Conservation (phyloP, 2,329 filamentous ascomycete species). For the Colletotrichum lentis region DNA sequence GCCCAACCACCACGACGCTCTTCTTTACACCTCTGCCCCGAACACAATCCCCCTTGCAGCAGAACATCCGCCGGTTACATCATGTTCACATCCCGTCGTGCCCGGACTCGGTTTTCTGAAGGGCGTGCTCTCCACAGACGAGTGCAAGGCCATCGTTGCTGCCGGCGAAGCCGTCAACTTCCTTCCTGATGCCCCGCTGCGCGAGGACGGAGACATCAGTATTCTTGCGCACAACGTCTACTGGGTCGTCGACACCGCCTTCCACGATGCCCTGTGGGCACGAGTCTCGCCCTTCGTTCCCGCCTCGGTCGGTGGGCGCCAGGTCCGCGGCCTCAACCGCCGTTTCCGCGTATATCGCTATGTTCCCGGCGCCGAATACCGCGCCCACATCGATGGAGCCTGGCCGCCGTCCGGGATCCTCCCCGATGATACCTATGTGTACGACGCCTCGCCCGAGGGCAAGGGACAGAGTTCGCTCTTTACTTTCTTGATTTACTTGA, state of each 20-base stretch:
- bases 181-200: conserved; percentile 71
- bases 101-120: conserved; percentile 68
- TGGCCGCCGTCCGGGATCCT: conserved; percentile 76
- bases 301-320: conserved; percentile 60
- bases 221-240: conserved; percentile 78
- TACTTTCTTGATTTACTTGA: conserved; percentile 74
- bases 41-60: conserved; percentile 63
- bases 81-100: conserved; percentile 68
- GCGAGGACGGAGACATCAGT: conserved; percentile 70
- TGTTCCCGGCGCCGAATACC: conserved; percentile 75
- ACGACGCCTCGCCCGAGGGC: conserved; percentile 68
- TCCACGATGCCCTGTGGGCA: conserved; percentile 70
- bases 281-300: conserved; percentile 69
- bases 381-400: conserved; percentile 75
- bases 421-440: conserved; percentile 67
- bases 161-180: conserved; percentile 72
- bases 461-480: conserved; percentile 73
- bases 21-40: conserved; percentile 68
- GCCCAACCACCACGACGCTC: conserved; percentile 71
- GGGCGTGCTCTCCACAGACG: conserved; percentile 66
- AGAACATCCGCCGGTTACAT: conserved; percentile 56
- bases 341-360: conserved; percentile 77
- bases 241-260: conserved; percentile 71
- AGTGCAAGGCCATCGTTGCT: conserved; percentile 72
- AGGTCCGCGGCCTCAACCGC: conserved; percentile 70